These are phyloP conservation scores for Hibiscus tridactylites DNA, from an alignment of 345 rosid species.

Conservation along the genomic window DNA sequence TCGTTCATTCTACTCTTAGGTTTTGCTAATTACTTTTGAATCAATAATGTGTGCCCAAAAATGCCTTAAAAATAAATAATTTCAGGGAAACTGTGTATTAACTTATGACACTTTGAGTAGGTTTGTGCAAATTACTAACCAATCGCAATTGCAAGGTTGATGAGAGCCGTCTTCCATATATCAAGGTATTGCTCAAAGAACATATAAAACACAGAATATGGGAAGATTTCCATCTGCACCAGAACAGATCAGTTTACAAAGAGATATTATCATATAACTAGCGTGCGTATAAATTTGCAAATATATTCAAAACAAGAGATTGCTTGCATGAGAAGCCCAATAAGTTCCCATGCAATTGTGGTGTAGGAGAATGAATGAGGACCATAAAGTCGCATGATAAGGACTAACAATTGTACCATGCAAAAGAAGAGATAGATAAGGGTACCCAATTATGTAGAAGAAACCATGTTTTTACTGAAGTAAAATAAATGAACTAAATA, in stretches of 20 bases:
- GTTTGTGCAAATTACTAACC: slow-evolving; percentile 45
- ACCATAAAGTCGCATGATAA: neutral
- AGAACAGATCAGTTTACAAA: slow-evolving; percentile 6
- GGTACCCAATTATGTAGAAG: neutral
- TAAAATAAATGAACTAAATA: neutral
- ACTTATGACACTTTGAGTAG: slow-evolving; percentile 3
- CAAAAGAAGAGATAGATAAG: neutral
- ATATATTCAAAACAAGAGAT: neutral
- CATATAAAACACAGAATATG: slow-evolving; percentile 96
- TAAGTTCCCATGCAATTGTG: neutral
- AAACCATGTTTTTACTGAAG: neutral
- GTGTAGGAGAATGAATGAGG: neutral
- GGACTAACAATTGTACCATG: neutral
- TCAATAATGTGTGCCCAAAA: neutral
- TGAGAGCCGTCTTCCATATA: slow-evolving; percentile 92
- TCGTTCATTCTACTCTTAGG: neutral
- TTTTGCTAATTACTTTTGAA: neutral
- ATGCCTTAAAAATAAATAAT: neutral
- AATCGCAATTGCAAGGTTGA: slow-evolving; percentile 88
- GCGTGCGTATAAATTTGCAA: neutral
- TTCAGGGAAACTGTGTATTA: neutral
- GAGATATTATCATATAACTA: neutral
- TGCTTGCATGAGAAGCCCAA: slow-evolving; percentile 1
- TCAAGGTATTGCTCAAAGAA: slow-evolving; percentile 97
- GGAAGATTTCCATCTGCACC: slow-evolving; percentile 89